Percentiles rank a stretch among this genome's conserved stretches.
phyloP scores from a whole-genome alignment of 2,329 filamentous ascomycete species.

The Pyrenophora graminea region DNA sequence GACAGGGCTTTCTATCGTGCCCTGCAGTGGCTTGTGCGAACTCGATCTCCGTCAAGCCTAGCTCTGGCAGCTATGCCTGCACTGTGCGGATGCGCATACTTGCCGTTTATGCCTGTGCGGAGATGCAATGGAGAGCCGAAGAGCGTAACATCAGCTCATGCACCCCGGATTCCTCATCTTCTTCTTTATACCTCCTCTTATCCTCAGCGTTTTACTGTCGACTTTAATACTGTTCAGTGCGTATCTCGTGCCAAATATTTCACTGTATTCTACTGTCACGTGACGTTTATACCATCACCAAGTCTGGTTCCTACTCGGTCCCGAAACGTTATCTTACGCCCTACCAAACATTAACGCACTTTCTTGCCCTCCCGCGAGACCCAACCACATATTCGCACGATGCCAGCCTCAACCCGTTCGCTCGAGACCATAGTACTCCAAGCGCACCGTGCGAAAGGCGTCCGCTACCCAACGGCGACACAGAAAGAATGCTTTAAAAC shows the following conservation, averaged over 20 bases:
- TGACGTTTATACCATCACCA: no score
- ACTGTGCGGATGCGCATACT: not conserved
- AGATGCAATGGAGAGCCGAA: constrained; percentile 17
- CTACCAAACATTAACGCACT: not conserved
- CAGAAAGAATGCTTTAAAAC: constrained; percentile 45
- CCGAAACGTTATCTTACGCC: no score
- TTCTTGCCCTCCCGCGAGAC: not conserved
- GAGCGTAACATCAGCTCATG: not conserved
- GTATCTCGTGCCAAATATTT: no score
- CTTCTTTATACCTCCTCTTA: not conserved
- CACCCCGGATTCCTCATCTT: not conserved
- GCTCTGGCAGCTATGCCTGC: not conserved
- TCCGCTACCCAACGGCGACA: constrained; percentile 35
- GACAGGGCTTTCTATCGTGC: no score
- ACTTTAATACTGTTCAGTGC: no score
- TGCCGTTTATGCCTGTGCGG: constrained; percentile 4
- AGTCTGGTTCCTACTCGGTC: no score
- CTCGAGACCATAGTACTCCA: constrained; percentile 40
- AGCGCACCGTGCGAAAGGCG: constrained; percentile 43
- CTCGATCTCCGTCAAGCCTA: no score
- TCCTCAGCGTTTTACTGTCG: not conserved
- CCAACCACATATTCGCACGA: constrained; percentile 9
- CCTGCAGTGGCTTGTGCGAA: no score
- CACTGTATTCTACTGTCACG: no score
- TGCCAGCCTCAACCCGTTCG: constrained; percentile 35